Evolutionary conservation across 441 rosid species (phyloP).

Genomic region (Gossypium lobatum): DNA sequence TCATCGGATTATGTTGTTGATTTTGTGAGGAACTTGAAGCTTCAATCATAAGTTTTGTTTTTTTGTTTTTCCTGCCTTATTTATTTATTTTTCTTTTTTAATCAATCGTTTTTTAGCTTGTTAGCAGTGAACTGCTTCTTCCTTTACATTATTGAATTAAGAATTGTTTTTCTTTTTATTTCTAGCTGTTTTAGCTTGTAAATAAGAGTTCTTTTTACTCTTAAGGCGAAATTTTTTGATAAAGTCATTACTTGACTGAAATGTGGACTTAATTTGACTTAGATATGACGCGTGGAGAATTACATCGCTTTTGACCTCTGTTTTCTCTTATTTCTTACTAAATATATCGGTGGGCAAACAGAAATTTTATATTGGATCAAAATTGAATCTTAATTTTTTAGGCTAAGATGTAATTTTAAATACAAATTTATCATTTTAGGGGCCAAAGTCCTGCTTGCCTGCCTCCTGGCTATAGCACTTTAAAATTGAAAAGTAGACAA

Average conservation of each 20-base stretch:
- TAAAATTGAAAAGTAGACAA: background rate
- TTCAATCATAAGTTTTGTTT: background rate
- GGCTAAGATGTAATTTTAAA: too few species aligned
- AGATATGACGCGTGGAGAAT: background rate
- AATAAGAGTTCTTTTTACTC: background rate
- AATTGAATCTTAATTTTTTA: too few species aligned
- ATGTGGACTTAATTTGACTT: background rate
- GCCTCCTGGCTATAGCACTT: background rate
- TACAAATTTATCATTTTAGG: too few species aligned
- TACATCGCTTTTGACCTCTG: background rate
- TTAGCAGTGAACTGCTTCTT: background rate
- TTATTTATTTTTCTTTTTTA: background rate
- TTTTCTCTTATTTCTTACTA: background rate
- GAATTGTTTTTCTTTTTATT: background rate
- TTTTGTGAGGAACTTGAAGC: background rate
- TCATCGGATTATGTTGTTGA: background rate
- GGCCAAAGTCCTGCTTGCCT: too few species aligned
- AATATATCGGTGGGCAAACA: too few species aligned
- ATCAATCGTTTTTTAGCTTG: background rate
- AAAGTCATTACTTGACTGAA: background rate
- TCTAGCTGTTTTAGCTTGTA: background rate
- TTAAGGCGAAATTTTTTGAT: background rate
- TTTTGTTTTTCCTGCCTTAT: background rate
- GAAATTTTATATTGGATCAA: too few species aligned
- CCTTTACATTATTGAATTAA: background rate